Evolutionary conservation across 2,329 filamentous ascomycete species (phyloP).

Genomic region (Trichothecium roseum): DNA sequence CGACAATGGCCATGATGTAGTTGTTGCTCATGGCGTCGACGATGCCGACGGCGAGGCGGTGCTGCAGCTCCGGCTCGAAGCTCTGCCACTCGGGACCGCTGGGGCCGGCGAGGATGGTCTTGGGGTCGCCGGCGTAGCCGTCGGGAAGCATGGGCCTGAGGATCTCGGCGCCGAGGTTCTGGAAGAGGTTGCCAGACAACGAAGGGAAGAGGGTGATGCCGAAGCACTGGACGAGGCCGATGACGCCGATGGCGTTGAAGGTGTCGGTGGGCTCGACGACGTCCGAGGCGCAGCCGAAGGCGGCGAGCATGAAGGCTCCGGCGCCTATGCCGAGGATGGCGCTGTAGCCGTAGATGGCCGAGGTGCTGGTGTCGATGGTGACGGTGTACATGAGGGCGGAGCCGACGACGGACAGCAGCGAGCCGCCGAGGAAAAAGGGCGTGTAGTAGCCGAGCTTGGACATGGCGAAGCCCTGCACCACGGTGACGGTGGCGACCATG

Average conservation of each 20-base stretch:
- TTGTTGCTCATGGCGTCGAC: constrained; percentile 7
- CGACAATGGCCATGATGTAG: constrained; percentile 20
- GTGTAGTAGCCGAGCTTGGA: constrained; percentile 23
- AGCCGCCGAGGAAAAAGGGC: constrained; percentile 26
- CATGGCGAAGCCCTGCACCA: constrained; percentile 24
- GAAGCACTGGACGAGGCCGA: constrained; percentile 15
- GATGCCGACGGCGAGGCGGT: background rate
- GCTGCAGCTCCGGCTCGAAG: background rate
- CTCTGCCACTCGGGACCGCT: background rate
- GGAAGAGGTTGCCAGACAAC: constrained; percentile 8
- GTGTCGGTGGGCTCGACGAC: constrained; percentile 16
- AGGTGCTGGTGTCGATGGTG: constrained; percentile 9
- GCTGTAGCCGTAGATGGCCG: constrained; percentile 19
- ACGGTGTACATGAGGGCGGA: constrained; percentile 22
- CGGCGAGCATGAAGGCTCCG: constrained; percentile 20
- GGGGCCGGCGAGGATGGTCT: background rate
- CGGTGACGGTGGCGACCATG: constrained; percentile 19
- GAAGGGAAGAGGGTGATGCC: constrained; percentile 6
- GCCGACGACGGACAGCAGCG: constrained; percentile 21
- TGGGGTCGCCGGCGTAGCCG: background rate
- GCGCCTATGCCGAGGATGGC: constrained; percentile 29
- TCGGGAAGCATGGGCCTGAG: background rate
- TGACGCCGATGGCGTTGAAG: constrained; percentile 20
- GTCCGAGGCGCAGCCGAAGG: constrained; percentile 21
- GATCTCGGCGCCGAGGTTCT: constrained; percentile 2